These are phyloP conservation scores for Vigna unguiculata DNA, from an alignment of 306 rosid genomes.

Conservation along the genomic window DNA sequence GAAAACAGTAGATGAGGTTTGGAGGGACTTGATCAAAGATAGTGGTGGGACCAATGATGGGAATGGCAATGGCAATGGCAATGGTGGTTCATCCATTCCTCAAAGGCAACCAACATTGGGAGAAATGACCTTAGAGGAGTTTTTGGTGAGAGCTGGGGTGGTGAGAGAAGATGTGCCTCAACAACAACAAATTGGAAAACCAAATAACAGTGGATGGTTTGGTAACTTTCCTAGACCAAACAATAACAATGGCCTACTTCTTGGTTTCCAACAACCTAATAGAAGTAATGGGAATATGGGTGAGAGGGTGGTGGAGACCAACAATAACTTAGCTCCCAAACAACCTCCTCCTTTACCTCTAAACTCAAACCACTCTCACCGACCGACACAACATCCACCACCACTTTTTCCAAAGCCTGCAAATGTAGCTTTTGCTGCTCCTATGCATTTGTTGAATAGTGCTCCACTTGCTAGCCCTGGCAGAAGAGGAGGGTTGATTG, in stretches of 20 bases:
- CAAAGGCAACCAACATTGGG: conserved; percentile 86
- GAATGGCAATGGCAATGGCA: conserved; percentile 21
- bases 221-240: conserved; percentile 59
- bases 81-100: conserved; percentile 52
- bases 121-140: conserved; percentile 92
- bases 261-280: conserved; percentile 66
- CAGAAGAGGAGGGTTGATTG: conserved; percentile 59
- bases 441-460: conserved; percentile 61
- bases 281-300: conserved; percentile 53
- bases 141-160: conserved; percentile 88
- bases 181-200: conserved; percentile 53
- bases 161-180: conserved; percentile 78
- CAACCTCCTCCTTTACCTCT: conserved; percentile 57
- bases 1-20: conserved; percentile 94
- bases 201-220: conserved; percentile 56
- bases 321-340: conserved; percentile 54
- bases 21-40: conserved; percentile 79
- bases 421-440: conserved; percentile 64
- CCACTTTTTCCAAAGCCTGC: conserved; percentile 79
- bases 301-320: conserved; percentile 54
- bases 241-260: conserved; percentile 48
- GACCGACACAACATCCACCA: conserved; percentile 55
- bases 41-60: conserved; percentile 45
- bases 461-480: conserved; percentile 60
- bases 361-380: conserved; percentile 56